These are phyloP conservation scores for Crithidia bombi DNA, from an alignment of 208 protist genomes.

Conservation along the genomic window DNA sequence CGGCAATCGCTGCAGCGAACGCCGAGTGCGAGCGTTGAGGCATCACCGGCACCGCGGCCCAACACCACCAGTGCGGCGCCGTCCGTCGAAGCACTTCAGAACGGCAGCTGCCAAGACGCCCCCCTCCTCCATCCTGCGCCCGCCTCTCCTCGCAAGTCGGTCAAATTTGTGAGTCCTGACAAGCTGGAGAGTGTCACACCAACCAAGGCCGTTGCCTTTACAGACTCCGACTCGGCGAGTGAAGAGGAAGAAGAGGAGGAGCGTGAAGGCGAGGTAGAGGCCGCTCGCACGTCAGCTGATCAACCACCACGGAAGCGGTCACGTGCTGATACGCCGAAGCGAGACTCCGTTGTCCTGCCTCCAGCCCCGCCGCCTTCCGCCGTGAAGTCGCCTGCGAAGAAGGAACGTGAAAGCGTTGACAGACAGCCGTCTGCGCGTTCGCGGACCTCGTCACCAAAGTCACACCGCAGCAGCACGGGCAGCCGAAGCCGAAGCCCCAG, in stretches of 20 bases:
- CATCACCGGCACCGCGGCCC: conserved; percentile 18
- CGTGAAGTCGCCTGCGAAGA: conserved; percentile 11
- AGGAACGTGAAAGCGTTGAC: not conserved
- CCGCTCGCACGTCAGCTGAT: not conserved
- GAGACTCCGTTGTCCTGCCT: conserved; percentile 11
- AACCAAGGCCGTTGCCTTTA: conserved; percentile 27
- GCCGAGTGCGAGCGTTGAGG: not conserved
- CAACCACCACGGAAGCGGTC: conserved; percentile 14
- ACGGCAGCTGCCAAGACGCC: not conserved
- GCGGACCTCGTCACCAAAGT: too few species aligned
- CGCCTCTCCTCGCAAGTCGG: conserved; percentile 72
- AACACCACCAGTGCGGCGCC: not conserved
- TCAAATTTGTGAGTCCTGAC: conserved; percentile 62
- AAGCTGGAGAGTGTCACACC: conserved; percentile 53
- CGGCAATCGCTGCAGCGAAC: conserved; percentile 11
- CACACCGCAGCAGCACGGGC: not conserved
- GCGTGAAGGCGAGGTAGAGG: conserved; percentile 15
- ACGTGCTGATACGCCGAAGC: conserved; percentile 21
- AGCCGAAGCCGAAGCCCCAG: not conserved
- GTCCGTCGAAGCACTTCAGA: not conserved
- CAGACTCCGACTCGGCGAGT: conserved; percentile 5
- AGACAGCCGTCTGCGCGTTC: not conserved
- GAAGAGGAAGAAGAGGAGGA: conserved; percentile 15
- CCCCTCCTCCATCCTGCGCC: not conserved
- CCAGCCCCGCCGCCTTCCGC: conserved; percentile 35